A percentile compares a stretch with the other conserved stretches of the same genome.
These are phyloP conservation scores for Colletotrichum lupini DNA, from an alignment of 2,329 filamentous ascomycete species.

Conservation along the genomic window DNA sequence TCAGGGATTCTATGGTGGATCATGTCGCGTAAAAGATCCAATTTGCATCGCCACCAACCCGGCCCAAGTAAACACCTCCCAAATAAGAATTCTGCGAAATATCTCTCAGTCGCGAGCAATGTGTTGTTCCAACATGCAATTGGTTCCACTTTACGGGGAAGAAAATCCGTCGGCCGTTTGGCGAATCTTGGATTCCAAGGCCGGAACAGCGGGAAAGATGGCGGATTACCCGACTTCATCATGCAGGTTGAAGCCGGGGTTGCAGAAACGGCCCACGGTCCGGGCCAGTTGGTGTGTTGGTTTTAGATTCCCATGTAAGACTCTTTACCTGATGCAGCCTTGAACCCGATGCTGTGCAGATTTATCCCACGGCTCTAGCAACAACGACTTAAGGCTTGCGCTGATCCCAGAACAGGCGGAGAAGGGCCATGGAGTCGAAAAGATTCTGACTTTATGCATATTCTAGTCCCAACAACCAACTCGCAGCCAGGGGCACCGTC, in stretches of 20 bases:
- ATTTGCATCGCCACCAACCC: conserved; percentile 6
- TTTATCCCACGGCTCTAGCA: background rate
- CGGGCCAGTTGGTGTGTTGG: background rate
- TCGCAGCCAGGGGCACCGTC: background rate
- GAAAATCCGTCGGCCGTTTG: background rate
- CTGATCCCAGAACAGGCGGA: background rate
- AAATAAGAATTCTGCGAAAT: background rate
- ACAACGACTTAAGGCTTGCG: background rate
- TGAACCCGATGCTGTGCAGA: background rate
- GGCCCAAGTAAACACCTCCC: background rate
- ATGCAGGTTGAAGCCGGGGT: conserved; percentile 11
- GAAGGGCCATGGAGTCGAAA: background rate
- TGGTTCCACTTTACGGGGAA: background rate
- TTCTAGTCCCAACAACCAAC: background rate
- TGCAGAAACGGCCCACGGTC: background rate
- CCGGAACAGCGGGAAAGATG: background rate
- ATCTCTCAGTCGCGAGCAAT: background rate
- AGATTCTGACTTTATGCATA: background rate
- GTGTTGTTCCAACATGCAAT: background rate
- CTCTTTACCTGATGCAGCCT: background rate
- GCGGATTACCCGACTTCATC: background rate
- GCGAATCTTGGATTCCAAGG: background rate
- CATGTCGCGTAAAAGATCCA: conserved; percentile 3
- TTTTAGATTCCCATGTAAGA: conserved; percentile 2
- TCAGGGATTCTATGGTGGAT: background rate